Percentiles rank a stretch among this genome's conserved stretches.
These are phyloP conservation scores for Neurospora sp. DNA, from an alignment of 495 filamentous ascomycete genomes.

Conservation along the genomic window DNA sequence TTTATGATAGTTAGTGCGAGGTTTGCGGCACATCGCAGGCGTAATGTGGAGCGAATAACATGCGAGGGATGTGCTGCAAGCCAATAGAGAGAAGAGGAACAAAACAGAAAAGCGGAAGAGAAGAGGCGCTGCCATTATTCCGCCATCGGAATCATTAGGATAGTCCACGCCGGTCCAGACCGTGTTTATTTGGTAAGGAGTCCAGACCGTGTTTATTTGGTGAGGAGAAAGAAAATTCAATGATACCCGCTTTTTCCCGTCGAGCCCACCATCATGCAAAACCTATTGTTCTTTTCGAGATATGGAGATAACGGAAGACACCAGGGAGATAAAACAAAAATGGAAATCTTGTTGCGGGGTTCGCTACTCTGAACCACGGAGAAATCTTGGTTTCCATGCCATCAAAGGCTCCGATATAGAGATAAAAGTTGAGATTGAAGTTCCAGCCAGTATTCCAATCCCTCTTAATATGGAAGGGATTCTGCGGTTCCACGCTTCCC, in stretches of 20 bases:
- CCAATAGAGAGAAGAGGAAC: background rate
- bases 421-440: background rate
- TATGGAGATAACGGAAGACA: background rate
- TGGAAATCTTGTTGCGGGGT: background rate
- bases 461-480: background rate
- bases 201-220: no score
- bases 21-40: background rate
- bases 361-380: background rate
- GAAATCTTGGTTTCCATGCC: background rate
- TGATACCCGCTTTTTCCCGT: background rate
- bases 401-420: background rate
- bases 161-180: conserved; percentile 17
- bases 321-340: background rate
- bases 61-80: background rate
- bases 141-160: conserved; percentile 15
- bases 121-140: conserved; percentile 7
- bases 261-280: background rate
- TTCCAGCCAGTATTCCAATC: background rate
- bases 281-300: background rate
- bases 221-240: conserved; percentile 4
- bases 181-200: conserved; percentile 19
- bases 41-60: background rate
- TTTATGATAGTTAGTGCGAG: background rate
- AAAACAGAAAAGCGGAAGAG: conserved; percentile 6
- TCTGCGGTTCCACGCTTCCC: background rate